phyloP scores from a whole-genome alignment of 2,329 filamentous ascomycete species.

The Cadophora sp. region DNA sequence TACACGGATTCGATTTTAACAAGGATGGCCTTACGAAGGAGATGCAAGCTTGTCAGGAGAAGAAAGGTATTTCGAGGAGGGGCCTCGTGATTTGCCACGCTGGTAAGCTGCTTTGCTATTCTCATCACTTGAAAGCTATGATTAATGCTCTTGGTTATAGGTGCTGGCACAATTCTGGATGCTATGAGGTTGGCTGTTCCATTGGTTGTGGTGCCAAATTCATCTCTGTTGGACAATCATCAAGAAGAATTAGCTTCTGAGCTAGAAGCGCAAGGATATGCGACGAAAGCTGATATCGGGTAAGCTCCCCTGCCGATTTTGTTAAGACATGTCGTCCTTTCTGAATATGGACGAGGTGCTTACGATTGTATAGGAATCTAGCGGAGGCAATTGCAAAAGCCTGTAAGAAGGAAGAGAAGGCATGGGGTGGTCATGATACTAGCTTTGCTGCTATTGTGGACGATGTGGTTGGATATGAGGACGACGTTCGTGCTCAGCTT shows the following conservation, averaged over 20 bases:
- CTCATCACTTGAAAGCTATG: neutral
- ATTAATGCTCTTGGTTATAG: conserved; percentile 52
- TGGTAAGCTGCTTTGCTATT: conserved; percentile 60
- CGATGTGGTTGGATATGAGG: conserved; percentile 37
- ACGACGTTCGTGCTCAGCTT: conserved; percentile 35
- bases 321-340: neutral
- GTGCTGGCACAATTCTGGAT: conserved; percentile 88
- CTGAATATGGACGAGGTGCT: neutral
- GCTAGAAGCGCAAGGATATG: conserved; percentile 76
- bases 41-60: conserved; percentile 54
- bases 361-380: conserved; percentile 26
- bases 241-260: conserved; percentile 85
- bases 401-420: conserved; percentile 29
- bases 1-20: conserved; percentile 73
- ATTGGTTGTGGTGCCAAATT: conserved; percentile 90
- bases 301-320: conserved; percentile 25
- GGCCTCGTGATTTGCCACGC: conserved; percentile 90
- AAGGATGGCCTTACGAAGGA: conserved; percentile 58
- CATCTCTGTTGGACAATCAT: conserved; percentile 83
- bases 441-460: conserved; percentile 36
- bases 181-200: conserved; percentile 76
- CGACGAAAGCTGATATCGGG: conserved; percentile 52
- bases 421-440: conserved; percentile 32
- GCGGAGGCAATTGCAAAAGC: conserved; percentile 34
- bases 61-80: conserved; percentile 55